Evolutionary conservation across 2,329 filamentous ascomycete species (phyloP).

Genomic region (Tolypocladium amazonense): DNA sequence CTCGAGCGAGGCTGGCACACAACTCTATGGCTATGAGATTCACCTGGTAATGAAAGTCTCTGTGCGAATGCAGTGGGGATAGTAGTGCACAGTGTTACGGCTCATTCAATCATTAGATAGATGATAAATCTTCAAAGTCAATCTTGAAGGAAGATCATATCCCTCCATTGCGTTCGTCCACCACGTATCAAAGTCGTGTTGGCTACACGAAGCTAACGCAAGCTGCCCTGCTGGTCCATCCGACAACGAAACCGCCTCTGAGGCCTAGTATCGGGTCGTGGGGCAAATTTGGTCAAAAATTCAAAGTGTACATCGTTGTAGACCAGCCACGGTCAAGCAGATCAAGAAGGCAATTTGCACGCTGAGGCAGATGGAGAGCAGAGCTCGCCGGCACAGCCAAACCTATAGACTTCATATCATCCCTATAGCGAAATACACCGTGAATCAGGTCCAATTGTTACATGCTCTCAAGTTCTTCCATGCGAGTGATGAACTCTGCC

Average conservation of each 20-base stretch:
- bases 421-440: not conserved
- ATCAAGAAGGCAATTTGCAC: not conserved
- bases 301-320: not conserved
- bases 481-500: constrained; percentile 60
- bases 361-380: not conserved
- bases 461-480: constrained; percentile 51
- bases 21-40: no score
- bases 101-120: no score
- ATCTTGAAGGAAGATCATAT: constrained; percentile 58
- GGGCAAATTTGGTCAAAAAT: not conserved
- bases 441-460: constrained; percentile 1
- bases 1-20: no score
- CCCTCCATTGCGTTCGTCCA: constrained; percentile 46
- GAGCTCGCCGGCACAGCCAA: not conserved
- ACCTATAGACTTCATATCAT: not conserved
- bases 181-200: not conserved
- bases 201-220: not conserved
- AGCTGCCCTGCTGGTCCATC: constrained; percentile 43
- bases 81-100: no score
- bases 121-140: constrained; percentile 49
- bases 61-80: no score
- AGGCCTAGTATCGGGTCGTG: not conserved
- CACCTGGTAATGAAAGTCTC: no score
- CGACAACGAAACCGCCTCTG: not conserved
- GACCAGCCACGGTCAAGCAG: not conserved